Percentiles rank a stretch among this genome's conserved stretches.
These are phyloP conservation scores for Tubosaeta sp. DNA, from an alignment of 768 basidiomycete species.

Conservation along the genomic window DNA sequence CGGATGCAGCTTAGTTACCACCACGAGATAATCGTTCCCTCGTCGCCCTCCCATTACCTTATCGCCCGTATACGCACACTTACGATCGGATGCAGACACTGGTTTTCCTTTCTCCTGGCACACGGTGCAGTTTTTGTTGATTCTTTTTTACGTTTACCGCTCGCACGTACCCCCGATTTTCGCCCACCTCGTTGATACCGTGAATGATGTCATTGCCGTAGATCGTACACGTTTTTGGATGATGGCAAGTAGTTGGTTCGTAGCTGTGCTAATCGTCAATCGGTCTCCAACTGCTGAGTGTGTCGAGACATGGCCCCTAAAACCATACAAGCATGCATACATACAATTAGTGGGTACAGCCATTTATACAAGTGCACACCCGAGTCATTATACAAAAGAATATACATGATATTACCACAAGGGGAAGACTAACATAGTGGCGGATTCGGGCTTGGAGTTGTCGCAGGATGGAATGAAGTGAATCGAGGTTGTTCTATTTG, in stretches of 20 bases:
- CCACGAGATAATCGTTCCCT: not conserved
- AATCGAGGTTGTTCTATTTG: conserved; percentile 2
- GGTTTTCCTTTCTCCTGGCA: not conserved
- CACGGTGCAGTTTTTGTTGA: not conserved
- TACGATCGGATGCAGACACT: not conserved
- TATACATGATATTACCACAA: conserved; percentile 30
- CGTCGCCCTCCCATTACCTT: not conserved
- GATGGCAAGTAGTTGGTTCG: not conserved
- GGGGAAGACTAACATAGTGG: conserved; percentile 6
- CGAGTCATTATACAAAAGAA: conserved; percentile 26
- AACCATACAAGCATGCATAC: conserved; percentile 19
- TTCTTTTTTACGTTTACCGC: not conserved
- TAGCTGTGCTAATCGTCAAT: not conserved
- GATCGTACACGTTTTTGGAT: not conserved
- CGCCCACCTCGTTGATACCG: not conserved
- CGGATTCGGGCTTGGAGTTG: conserved; percentile 13
- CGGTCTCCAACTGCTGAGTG: too few species aligned
- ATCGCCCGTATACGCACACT: not conserved
- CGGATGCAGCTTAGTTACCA: not conserved
- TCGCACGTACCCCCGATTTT: not conserved
- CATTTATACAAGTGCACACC: conserved; percentile 21
- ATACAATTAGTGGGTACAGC: conserved; percentile 16
- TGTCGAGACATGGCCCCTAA: not conserved
- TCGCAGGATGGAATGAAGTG: conserved; percentile 14
- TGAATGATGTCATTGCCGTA: not conserved